Evolutionary conservation across 2,329 filamentous ascomycete species (phyloP).

Genomic region (Microcera coccophila): DNA sequence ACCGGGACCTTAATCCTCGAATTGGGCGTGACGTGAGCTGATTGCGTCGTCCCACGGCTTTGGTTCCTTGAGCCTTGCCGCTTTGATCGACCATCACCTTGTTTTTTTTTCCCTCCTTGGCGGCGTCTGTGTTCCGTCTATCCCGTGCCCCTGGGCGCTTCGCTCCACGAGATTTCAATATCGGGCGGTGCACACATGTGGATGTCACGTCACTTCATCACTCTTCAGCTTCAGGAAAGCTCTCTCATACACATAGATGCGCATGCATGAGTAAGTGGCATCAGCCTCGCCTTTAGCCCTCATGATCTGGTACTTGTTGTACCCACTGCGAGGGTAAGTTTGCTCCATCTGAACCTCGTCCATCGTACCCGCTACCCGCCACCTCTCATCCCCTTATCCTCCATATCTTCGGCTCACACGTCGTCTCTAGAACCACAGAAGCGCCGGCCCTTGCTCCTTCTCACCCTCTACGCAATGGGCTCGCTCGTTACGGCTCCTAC

Average conservation of each 20-base stretch:
- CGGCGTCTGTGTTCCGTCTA: neutral
- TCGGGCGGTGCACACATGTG: neutral
- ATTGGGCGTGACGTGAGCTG: neutral
- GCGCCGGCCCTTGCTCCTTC: constrained; percentile 61
- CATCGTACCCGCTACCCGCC: constrained; percentile 6
- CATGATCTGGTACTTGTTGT: constrained; percentile 76
- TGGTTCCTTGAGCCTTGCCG: neutral
- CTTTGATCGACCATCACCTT: neutral
- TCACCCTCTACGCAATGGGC: constrained; percentile 62
- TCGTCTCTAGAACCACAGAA: constrained; percentile 61
- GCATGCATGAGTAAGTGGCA: constrained; percentile 21
- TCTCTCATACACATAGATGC: constrained; percentile 6
- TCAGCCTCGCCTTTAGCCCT: constrained; percentile 23
- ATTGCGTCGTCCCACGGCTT: neutral
- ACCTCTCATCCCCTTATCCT: neutral
- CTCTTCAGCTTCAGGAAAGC: neutral
- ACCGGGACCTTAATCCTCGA: neutral
- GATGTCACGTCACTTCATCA: neutral
- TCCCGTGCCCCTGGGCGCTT: neutral
- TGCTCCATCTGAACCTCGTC: constrained; percentile 10
- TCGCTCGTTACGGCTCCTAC: constrained; percentile 66
- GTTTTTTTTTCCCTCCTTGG: neutral
- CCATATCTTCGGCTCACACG: constrained; percentile 13
- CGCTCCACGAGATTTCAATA: neutral
- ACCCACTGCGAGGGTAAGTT: constrained; percentile 70